Conservation (phyloP, 2,329 filamentous ascomycete genomes). For the Laburnicola sp. region DNA sequence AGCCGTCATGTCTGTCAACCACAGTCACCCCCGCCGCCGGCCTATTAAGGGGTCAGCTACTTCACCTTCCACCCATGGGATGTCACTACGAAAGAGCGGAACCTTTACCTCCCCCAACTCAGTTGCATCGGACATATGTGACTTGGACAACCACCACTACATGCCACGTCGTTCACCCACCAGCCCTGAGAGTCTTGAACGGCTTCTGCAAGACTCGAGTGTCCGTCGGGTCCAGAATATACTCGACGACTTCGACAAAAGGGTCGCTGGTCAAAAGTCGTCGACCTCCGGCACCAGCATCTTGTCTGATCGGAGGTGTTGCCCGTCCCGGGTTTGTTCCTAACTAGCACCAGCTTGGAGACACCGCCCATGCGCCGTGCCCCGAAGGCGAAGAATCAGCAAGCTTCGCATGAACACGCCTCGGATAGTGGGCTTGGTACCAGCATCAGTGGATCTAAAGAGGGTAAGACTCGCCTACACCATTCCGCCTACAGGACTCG, state of each 20-base stretch:
- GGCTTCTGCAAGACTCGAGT: slow-evolving; percentile 51
- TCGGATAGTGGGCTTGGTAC: slow-evolving; percentile 89
- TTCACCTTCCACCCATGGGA: slow-evolving; percentile 45
- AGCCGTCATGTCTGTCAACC: slow-evolving; percentile 44
- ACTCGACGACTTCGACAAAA: slow-evolving; percentile 51
- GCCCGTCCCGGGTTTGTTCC: slow-evolving; percentile 51
- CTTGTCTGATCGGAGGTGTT: slow-evolving; percentile 54
- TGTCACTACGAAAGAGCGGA: slow-evolving; percentile 53
- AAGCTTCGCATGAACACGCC: slow-evolving; percentile 62
- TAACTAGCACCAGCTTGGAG: slow-evolving; percentile 43
- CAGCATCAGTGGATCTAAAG: slow-evolving; percentile 66
- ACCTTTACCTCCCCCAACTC: slow-evolving; percentile 53
- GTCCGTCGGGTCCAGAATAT: slow-evolving; percentile 51
- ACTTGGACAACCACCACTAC: slow-evolving; percentile 44
- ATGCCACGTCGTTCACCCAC: slow-evolving; percentile 55
- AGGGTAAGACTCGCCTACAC: slow-evolving; percentile 40
- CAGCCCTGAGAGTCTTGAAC: slow-evolving; percentile 53
- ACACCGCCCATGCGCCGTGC: slow-evolving; percentile 45
- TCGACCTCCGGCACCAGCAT: slow-evolving; percentile 42
- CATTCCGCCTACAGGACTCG: slow-evolving; percentile 19
- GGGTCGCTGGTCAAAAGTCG: slow-evolving; percentile 43
- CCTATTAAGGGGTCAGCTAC: slow-evolving; percentile 45
- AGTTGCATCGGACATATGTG: slow-evolving; percentile 44
- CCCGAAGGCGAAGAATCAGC: slow-evolving; percentile 47
- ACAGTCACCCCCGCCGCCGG: slow-evolving; percentile 52